Evolutionary conservation across 306 rosid species (phyloP), one percentile per base, ranked within the genome.

Genomic region (Medicago ruthenica): DNA sequence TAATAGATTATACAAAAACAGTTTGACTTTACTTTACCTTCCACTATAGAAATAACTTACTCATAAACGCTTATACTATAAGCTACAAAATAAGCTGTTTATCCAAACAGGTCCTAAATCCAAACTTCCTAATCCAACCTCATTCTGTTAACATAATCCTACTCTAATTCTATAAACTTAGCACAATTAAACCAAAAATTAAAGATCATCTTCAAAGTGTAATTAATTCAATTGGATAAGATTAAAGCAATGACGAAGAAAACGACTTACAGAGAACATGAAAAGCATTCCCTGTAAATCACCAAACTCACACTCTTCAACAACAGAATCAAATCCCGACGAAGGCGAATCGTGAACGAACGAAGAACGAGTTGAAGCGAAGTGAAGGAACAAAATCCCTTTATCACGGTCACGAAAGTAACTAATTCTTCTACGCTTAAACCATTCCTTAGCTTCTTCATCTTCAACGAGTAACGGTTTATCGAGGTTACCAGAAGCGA

Each of bases 231-330:
- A 34, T 5, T 22, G 45, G n/a, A 13, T 34, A 48, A 24, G 62
- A 75, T 40, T 41, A 67, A 24, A 31, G 11, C 42, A 58, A 54
- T 22, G 42, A 62, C 4, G 53, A 42, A 3, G 6, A 37, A 68
- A 71, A 15, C 51, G 10, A 82, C 97, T 88, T 74, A 94, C 98
- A 61, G 92, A 86, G 91, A 94, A 94, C 97, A 94, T 91, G 88
- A 91, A 88, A 34, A 94, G 91, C 93, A 92, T 77, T 81, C 91
- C 98, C 84, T 87, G 93, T 37, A 87, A 93, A 76, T 91, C 96
- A 15, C 91, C 86, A 57, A 81, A 89, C 59, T 90, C 93, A 40
- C 82, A 87, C 76, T 94, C 93, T 71, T 89, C 90, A 10, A 79
- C 57, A 1, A 27, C 88, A 34, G 95, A 83, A 69, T 86, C 96